phyloP scores from a whole-genome alignment of 2,329 filamentous ascomycete genomes.

The Metarhizium brunneum region DNA sequence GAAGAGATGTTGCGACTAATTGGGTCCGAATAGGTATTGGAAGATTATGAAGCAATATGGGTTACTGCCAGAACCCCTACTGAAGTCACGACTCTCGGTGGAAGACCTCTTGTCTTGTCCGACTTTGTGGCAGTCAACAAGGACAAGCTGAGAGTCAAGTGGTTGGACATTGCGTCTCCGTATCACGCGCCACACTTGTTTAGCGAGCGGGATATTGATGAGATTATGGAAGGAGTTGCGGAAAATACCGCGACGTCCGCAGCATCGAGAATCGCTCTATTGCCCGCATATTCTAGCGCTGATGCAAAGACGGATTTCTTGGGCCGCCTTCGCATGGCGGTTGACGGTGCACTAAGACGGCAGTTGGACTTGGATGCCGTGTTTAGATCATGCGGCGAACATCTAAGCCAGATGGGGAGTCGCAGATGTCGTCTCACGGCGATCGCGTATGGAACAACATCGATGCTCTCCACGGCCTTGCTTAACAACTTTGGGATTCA shows the following conservation, averaged over 20 bases:
- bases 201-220: not conserved
- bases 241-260: not conserved
- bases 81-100: constrained; percentile 14
- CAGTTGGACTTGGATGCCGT: not conserved
- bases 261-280: not conserved
- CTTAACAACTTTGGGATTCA: not conserved
- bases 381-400: not conserved
- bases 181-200: constrained; percentile 17
- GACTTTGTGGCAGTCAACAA: constrained; percentile 9
- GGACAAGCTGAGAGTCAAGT: constrained; percentile 6
- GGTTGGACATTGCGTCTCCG: constrained; percentile 13
- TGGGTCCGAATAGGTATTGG: not conserved
- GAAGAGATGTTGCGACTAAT: no score
- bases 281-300: not conserved
- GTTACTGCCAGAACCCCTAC: constrained; percentile 15
- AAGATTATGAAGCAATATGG: constrained; percentile 8
- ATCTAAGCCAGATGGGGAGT: not conserved
- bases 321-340: not conserved
- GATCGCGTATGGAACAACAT: not conserved
- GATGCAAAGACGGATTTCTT: not conserved
- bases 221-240: not conserved
- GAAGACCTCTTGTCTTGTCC: constrained; percentile 11
- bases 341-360: not conserved
- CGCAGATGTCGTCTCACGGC: not conserved
- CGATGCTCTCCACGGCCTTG: not conserved